Conservation (phyloP, 306 rosid genomes). For the Acacia crassicarpa region DNA sequence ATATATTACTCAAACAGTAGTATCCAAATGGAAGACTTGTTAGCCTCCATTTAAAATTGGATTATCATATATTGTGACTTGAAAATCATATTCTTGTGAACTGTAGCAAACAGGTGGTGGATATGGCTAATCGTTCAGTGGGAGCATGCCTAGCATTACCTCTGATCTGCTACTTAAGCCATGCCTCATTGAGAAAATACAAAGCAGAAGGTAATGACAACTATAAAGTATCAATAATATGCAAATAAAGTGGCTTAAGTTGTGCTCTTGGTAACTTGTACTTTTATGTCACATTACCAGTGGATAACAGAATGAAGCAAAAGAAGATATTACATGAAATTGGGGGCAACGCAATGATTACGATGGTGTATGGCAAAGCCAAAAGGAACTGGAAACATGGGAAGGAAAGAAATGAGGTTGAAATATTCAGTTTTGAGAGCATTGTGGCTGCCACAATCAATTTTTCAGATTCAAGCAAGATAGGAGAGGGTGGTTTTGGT, state of each 20-base stretch:
- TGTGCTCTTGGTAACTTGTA: background rate
- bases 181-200: constrained; percentile 6
- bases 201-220: constrained; percentile 24
- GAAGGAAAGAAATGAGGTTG: constrained; percentile 12
- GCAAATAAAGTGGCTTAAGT: background rate
- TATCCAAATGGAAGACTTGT: background rate
- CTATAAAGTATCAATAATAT: background rate
- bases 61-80: background rate
- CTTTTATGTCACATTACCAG: background rate
- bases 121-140: constrained; percentile 27
- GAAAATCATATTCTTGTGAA: background rate
- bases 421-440: constrained; percentile 30
- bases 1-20: background rate
- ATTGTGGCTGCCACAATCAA: constrained; percentile 34
- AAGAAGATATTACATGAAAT: constrained; percentile 18
- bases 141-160: constrained; percentile 6
- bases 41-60: background rate
- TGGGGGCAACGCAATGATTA: constrained; percentile 19
- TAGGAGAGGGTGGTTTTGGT: constrained; percentile 40
- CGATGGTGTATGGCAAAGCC: background rate
- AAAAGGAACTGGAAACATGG: background rate
- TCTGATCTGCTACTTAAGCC: constrained; percentile 8
- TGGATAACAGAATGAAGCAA: constrained; percentile 4
- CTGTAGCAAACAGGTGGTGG: constrained; percentile 38
- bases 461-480: constrained; percentile 20